Evolutionary conservation across 1,139 yeast species (phyloP), one percentile per base, ranked within the genome.

Genomic region (Wickerhamomyces sp.): DNA sequence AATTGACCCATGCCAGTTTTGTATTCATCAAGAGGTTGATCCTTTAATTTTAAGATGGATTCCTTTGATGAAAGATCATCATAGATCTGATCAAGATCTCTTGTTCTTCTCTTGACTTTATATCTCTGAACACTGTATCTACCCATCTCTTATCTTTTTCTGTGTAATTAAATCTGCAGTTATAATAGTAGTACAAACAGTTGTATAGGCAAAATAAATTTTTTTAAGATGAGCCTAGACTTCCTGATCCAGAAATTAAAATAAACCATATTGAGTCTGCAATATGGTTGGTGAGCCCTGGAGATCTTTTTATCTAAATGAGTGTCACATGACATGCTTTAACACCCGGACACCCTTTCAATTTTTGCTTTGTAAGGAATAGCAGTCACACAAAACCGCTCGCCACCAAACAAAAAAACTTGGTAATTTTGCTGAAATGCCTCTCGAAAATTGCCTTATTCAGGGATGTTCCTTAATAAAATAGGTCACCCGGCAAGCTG

Each of bases 1-100:
- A 78, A 83, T 62, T 91, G 97, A 14, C 96, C 98, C 48, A 91
- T 64, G 4, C 98, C 98, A 1, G 96, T 91, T 56, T 82, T 82
- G 33, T 78, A 78, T 62, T 89, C 97, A 59, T 91, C 96, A 38
- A 85, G 61, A 11, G 87, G 84, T 61, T 89, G 97, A 56, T 85
- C 76, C 56, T 83, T 74, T 41, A 89, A 67, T 33, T 69, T 65
- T 33, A 68, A 58, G 37, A 87, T 80, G 17, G 81, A 65, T 36
- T 81, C 82, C 36, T 74, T 70, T 13, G 77, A 63, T 7, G 82
- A 66, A 42, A 91, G 61, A 54, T 91, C 98, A 30, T 76, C 70
- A 54, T 82, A 76, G 47, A 91, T 82, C 52, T 82, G 76, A 57
- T 91, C 98, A 46, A 86, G 66, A 53, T 88, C 96, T 56, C 88